Evolutionary conservation across 345 rosid genomes (phyloP), one percentile per base, ranked within the genome.

Genomic region (Barbarea vulgaris): DNA sequence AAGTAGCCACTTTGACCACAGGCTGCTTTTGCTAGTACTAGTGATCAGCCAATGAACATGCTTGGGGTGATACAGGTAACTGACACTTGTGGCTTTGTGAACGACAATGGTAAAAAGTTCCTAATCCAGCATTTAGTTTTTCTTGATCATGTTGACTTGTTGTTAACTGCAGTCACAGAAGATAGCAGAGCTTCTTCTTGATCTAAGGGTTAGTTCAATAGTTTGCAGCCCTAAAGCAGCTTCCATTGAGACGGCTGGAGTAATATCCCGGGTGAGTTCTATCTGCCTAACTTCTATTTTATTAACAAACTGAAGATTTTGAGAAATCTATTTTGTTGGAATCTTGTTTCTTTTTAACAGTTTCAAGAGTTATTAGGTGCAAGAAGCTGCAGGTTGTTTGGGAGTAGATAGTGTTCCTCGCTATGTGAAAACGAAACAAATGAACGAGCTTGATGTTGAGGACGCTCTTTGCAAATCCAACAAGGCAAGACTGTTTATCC

Each of bases 341-440:
- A 67, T 74, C 17, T 57, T 58, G 46, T 63, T 72, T 12, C 4
- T 6, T 55, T 48, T 31, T 37, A 66, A 67, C 51, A 58, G 34
- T 75, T 37, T 56, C 1, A 65, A 55, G 18, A 25, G 44, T 50
- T 37, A 67, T 64, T 47, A 94, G 98, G 90, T 94, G 78, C 98
- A 94, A 88, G 91, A 94, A 82, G 93, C 96, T 73, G 98, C 97
- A 19, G 91, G 81, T 77, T 88, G 87, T 83, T 88, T 94, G 83
- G 98, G 93, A 71, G 95, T 90, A 59, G 97, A 89, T 67, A 79
- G 79, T 58, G 88, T 87, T 68, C 91, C 98, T 52, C 89, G 93
- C 31, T 86, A 81, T 69, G 91, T 89, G 44, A 91, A 86, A 58
- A 75, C 82, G 69, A 87, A 85, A 81, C 82, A 83, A 69, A 69